These are phyloP conservation scores for Pterulicium gracile DNA, from an alignment of 1,284 basidiomycete genomes.

Conservation along the genomic window DNA sequence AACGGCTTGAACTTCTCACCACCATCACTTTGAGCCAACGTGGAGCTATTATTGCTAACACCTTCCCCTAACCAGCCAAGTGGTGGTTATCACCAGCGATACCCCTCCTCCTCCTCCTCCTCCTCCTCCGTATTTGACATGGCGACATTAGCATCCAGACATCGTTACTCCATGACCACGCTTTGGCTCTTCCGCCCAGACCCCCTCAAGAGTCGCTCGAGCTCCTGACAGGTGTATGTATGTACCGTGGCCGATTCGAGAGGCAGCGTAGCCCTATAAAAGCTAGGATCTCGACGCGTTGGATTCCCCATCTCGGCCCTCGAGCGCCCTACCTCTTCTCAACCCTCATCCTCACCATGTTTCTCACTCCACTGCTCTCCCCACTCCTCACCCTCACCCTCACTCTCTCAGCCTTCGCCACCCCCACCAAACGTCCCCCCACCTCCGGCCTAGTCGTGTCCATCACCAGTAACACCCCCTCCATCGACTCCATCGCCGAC, in stretches of 20 bases:
- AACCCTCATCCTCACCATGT: not conserved
- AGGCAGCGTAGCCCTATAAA: no score
- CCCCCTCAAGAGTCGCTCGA: no score
- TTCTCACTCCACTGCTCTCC: not conserved
- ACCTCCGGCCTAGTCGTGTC: constrained; percentile 7
- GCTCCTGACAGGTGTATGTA: no score
- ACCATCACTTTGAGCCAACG: no score
- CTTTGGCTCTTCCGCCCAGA: not conserved
- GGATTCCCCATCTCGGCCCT: not conserved
- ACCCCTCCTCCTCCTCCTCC: no score
- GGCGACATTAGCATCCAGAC: no score
- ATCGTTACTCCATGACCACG: not conserved
- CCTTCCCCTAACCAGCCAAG: no score
- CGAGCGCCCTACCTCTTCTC: not conserved
- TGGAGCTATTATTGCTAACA: no score
- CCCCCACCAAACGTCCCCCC: not conserved
- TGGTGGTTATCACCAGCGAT: no score
- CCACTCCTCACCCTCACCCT: not conserved
- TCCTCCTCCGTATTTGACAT: no score
- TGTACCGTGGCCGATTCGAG: no score
- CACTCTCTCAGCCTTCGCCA: not conserved
- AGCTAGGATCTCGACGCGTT: not conserved
- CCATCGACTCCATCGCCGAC: constrained; percentile 15
- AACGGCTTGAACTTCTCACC: no score
- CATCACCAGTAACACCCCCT: constrained; percentile 4